Percentiles rank a stretch among this genome's conserved stretches.
These are phyloP conservation scores for Aspergillus kassunensis DNA, from an alignment of 495 filamentous ascomycete species.

Conservation along the genomic window DNA sequence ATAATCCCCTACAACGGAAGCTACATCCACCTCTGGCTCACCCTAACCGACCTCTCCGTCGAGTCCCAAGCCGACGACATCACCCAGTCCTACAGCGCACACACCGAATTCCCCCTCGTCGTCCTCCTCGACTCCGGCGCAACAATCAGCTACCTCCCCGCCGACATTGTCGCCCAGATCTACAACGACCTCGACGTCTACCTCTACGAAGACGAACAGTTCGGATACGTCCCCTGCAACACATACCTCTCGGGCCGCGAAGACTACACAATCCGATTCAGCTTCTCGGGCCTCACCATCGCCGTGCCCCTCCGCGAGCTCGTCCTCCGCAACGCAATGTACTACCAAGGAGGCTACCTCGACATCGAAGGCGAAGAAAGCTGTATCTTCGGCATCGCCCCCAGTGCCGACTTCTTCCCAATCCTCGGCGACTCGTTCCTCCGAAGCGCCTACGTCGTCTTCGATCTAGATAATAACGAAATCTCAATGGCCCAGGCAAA, in stretches of 20 bases:
- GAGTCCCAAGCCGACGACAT: constrained; percentile 26
- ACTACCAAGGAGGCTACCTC: neutral
- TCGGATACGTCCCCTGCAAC: constrained; percentile 62
- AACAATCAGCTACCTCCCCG: constrained; percentile 69
- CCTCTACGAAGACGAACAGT: constrained; percentile 41
- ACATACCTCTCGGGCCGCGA: constrained; percentile 34
- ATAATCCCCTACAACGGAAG: constrained; percentile 48
- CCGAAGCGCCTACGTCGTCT: constrained; percentile 85
- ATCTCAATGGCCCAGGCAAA: constrained; percentile 73
- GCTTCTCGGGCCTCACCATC: constrained; percentile 46
- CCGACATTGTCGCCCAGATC: constrained; percentile 56
- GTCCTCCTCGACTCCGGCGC: constrained; percentile 80
- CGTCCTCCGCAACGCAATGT: constrained; percentile 11
- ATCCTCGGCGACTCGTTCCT: constrained; percentile 88
- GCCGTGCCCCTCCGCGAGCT: constrained; percentile 25
- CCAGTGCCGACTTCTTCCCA: constrained; percentile 50
- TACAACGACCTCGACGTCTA: constrained; percentile 58
- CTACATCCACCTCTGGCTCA: constrained; percentile 70
- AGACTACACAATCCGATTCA: constrained; percentile 61
- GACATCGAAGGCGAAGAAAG: constrained; percentile 23
- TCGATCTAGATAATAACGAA: constrained; percentile 76
- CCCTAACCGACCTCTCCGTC: constrained; percentile 55
- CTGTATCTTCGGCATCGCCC: constrained; percentile 67
- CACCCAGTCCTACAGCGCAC: constrained; percentile 38
- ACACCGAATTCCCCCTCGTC: constrained; percentile 42